phyloP scores from a whole-genome alignment of 1,139 yeast species.

The Protomyces inundatus region DNA sequence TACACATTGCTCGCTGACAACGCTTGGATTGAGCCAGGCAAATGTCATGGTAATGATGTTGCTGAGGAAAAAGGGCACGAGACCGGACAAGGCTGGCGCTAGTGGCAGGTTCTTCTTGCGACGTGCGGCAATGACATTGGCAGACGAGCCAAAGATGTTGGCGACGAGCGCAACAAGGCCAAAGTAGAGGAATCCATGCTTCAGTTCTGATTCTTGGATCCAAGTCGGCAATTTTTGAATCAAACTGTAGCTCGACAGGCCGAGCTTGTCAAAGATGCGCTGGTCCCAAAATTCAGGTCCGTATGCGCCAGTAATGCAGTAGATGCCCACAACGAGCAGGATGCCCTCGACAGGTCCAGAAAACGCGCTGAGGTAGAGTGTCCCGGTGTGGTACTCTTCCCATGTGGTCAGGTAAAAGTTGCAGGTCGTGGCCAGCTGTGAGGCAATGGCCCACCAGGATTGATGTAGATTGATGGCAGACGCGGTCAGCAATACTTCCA shows the following conservation, averaged over 20 bases:
- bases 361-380: conserved; percentile 58
- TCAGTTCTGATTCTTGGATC: background rate
- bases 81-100: conserved; percentile 38
- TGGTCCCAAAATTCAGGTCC: conserved; percentile 60
- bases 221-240: background rate
- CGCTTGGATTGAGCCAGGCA: conserved; percentile 39
- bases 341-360: conserved; percentile 84
- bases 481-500: conserved; percentile 33
- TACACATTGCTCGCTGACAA: conserved; percentile 47
- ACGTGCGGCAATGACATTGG: conserved; percentile 57
- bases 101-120: conserved; percentile 41
- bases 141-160: conserved; percentile 33
- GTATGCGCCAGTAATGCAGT: conserved; percentile 51
- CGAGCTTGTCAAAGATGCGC: conserved; percentile 33
- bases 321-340: conserved; percentile 52
- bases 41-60: conserved; percentile 38
- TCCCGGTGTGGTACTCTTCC: conserved; percentile 65
- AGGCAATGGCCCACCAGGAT: conserved; percentile 25
- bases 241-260: conserved; percentile 12
- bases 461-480: conserved; percentile 19
- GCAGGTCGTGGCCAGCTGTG: conserved; percentile 24
- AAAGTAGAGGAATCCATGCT: conserved; percentile 15
- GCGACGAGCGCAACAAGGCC: conserved; percentile 16
- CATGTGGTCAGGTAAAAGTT: conserved; percentile 44
- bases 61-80: conserved; percentile 38